Base-by-base conservation (phyloP, 2,329 filamentous ascomycete genomes). In the Scedosporium dehoogii region DNA sequence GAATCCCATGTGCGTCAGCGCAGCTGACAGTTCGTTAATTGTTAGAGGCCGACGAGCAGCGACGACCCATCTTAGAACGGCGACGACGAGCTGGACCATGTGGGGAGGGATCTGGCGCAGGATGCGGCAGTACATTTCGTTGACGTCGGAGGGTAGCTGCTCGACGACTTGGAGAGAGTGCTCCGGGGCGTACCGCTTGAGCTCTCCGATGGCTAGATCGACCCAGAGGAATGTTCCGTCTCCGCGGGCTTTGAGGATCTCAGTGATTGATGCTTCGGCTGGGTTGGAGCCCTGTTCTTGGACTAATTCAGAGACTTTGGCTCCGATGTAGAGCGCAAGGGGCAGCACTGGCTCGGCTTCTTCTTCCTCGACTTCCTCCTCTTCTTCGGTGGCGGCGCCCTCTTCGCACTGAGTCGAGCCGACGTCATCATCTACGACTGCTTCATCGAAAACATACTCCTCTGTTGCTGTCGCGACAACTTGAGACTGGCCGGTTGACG, bases 201-300 rank as follows among this genome's bases (percentile, higher is more conserved):
- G 64, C 29, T 67, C 67, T 53, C 64, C 53, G 29, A 68, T 68
- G 12, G 66, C 68, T 25, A 67, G 64, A 29, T 66, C 66, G 23
- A 69, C 61, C 68, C 67, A 70, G 12, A 70, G 63, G 23, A 70
- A 70, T 12, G 63, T 70, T 7, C 65, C 64, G 56, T 66, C 65
- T 4, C 66, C 65, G 46, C 67, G 70, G 14, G 64, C 56, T 48
- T 61, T 56, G 6, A 70, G 67, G 4, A 66, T 64, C 7, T 64
- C 46, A 5, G 56, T 63, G 12, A 69, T 55, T n/a, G 48, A 21
- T 6, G 21, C 48, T 6, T 55, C 48, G 12, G 48, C 48, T 1
- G 48, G 48, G 21, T 55, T 55, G n/a, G 48, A 16, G 21, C 48
- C 48, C 6, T 14, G 23, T 14, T 23, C 48, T 55, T 55, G 21